Base-by-base conservation (phyloP, 75 land plant genomes). In the Cryptomeria japonica region DNA sequence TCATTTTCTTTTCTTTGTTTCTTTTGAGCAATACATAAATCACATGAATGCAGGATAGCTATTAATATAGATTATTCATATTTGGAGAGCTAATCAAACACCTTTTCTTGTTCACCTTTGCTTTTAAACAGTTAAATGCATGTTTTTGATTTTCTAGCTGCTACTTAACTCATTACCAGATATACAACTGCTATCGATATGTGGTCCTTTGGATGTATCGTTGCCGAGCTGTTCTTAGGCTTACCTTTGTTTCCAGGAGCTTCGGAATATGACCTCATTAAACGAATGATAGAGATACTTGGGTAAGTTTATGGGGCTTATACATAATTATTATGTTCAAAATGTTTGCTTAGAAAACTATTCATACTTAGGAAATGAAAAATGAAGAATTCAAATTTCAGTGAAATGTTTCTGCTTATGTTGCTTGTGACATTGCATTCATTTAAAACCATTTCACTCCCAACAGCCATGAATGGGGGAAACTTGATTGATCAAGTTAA, bases 131-230 rank as follows among this genome's bases (percentile, higher is more conserved):
- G 46, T 41, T 44, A 14, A 25, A n/a, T 41, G 44, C 19, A 39
- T 78, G 36, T 16, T 22, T 44, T 80, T 80, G 31, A 80, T 41
- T 13, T 46, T 46, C 32, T 82, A 82, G 84, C 31, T 82, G 75
- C 44, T 47, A 79, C 93, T 92, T 94, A 75, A 96, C 91, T 75
- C 84, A 44, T 46, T 11, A 55, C 64, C 76, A 96, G 97, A 88
- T 96, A 98, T 86, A 94, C 98, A 28, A 96, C 99, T 56, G 95
- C 98, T 38, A 97, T 97, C 86, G 99, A 97, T 86, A 97, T 97
- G 99, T 97, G 99, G 99, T 97, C 99, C 11, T 92, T 97, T 88
- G 99, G 99, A 28, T 97, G 99, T 86, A 96, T 97, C 86, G 98
- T 95, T 79, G 98, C 97, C 68, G 99, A 97, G 88, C 91, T 97